Base-by-base conservation (phyloP, 2,329 filamentous ascomycete species). In the Cladosporium sp. region DNA sequence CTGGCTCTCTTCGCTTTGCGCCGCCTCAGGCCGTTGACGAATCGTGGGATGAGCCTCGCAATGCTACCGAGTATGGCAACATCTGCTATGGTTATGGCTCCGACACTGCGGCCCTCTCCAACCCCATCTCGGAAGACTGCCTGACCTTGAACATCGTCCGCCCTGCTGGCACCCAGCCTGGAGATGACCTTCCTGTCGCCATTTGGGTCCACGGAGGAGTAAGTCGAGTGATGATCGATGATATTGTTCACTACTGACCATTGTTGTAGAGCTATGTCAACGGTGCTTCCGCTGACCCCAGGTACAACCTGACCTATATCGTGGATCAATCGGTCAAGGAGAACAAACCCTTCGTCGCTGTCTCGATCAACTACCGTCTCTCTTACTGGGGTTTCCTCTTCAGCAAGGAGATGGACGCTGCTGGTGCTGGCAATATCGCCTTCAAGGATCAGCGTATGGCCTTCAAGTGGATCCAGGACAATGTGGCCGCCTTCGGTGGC, bases 181-280 rank as follows among this genome's bases (percentile, higher is more conserved):
- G 54, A 74, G 4, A 67, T 37, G 75, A 71, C 34, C 73, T 86
- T 1, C 83, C 83, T 0, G 80, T 85, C 3, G 76, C 76, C 15
- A 74, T 87, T 2, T 86, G 84, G 66, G 71, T 88, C 28, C 84
- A 87, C 65, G 85, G 85, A 44, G 85, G 85, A 2, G 80, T 55
- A 55, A 55, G 52, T 55, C 3, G n/a, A 28, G 15, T 15, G 4
- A 17, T 45, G 20, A 9, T 9, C 7, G 39, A 12, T 17, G 6
- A 15, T 19, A n/a, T 17, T 4, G 17, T 12, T 4, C 20, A 9
- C 17, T n/a, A n/a, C 42, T 45, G 12, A 45, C 42, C 2, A 17
- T 12, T 4, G n/a, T 17, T 9, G 9, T 15, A 55, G 52, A 55
- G 52, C 40, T 55, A 55, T 24, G 20, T 24, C 17, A 55, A 32